Base-by-base conservation (phyloP, 495 filamentous ascomycete genomes). In the Penicillium waksmanii region DNA sequence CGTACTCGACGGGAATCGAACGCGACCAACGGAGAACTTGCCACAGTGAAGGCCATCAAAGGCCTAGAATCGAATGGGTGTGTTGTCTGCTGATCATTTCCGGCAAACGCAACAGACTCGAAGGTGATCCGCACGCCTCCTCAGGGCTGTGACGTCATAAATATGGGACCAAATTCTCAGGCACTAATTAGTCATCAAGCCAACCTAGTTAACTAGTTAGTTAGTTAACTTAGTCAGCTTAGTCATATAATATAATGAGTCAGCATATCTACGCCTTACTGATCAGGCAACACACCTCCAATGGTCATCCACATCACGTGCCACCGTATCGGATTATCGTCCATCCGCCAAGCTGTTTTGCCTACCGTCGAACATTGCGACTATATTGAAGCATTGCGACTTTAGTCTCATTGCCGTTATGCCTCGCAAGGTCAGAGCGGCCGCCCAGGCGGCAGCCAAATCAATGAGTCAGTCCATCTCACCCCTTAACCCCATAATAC, bases 361-460 rank as follows among this genome's bases (percentile, higher is more conserved):
- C 7, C 18, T 18, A 21, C 19, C 46, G 9, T 13, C n/a, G 10
- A 27, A 48, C 46, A 48, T 23, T 27, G 46, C 23, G 11, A 57
- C 54, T 57, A 62, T 60, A 55, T 61, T 52, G 46, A n/a, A 44
- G 33, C 23, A 52, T 66, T 61, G 65, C 54, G 44, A 60, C 34
- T 57, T 36, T 17, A 49, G 31, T 53, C 31, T 53, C 56, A 53
- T 49, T 51, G 42, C 51, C 62, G 58, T 13, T n/a, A 84, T 84
- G 82, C 77, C 77, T 44, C 70, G 82, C 62, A 77, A 76, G 60
- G 72, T 76, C 38, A 66, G 80, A 61, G 77, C 77, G 21, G 79
- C 79, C 59, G 79, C 79, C 38, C 79, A 81, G 60, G 76, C 79
- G 52, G 79, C 79, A 49, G 78, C 78, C 17, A 74, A 82, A 56